phyloP scores from a whole-genome alignment of 345 rosid genomes.

The Arabis hirsuta region DNA sequence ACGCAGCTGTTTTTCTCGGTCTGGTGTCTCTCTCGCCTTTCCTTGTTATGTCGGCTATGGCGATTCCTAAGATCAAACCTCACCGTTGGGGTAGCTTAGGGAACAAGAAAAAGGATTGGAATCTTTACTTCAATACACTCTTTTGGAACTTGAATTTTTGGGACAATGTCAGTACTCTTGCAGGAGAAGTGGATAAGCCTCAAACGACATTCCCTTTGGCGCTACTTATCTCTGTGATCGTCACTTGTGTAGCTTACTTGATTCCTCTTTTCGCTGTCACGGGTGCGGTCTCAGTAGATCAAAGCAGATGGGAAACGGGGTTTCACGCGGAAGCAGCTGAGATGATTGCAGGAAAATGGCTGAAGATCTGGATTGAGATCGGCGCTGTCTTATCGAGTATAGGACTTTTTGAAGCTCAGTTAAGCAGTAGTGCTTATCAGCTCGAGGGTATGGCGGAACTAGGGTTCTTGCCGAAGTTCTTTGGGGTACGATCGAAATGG shows the following conservation, averaged over 20 bases:
- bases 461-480: conserved; percentile 61
- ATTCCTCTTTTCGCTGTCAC: conserved; percentile 79
- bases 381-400: conserved; percentile 73
- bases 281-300: conserved; percentile 70
- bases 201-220: conserved; percentile 73
- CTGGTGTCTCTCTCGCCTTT: conserved; percentile 77
- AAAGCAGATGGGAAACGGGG: conserved; percentile 66
- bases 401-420: conserved; percentile 82
- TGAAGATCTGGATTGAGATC: conserved; percentile 70
- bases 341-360: conserved; percentile 80
- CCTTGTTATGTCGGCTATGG: conserved; percentile 61
- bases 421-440: conserved; percentile 79
- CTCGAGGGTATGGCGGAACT: conserved; percentile 79
- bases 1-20: conserved; percentile 68
- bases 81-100: conserved; percentile 77
- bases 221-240: conserved; percentile 62
- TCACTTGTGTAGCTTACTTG: conserved; percentile 82
- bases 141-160: conserved; percentile 95
- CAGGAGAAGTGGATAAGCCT: conserved; percentile 80
- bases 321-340: conserved; percentile 77
- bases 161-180: conserved; percentile 88
- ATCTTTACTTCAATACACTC: conserved; percentile 78
- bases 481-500: conserved; percentile 59
- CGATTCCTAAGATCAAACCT: conserved; percentile 73
- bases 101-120: conserved; percentile 70